phyloP scores from a whole-genome alignment of 805 yeast species.

The Kregervanrija pseudodelftensis region DNA sequence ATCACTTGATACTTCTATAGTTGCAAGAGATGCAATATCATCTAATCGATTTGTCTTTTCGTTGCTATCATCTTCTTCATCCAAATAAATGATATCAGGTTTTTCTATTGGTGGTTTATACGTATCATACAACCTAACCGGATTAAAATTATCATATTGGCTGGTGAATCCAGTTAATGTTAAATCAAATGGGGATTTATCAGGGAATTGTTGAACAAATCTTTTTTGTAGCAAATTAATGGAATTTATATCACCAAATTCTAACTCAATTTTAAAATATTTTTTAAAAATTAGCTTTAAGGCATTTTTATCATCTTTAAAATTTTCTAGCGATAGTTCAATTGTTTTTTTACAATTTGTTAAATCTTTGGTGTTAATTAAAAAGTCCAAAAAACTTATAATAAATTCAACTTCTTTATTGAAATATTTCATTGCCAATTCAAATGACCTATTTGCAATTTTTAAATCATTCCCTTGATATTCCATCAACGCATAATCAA shows the following conservation, averaged over 20 bases:
- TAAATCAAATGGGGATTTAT: constrained; percentile 33
- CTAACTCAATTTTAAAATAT: constrained; percentile 62
- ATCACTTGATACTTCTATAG: constrained; percentile 9
- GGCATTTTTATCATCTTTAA: constrained; percentile 29
- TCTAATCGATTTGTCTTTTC: constrained; percentile 8
- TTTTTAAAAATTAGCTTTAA: constrained; percentile 44
- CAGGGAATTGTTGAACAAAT: constrained; percentile 59
- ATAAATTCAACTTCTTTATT: constrained; percentile 53
- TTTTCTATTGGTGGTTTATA: constrained; percentile 8
- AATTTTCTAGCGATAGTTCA: constrained; percentile 63
- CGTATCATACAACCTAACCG: constrained; percentile 29
- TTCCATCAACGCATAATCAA: constrained; percentile 79
- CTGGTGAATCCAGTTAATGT: constrained; percentile 15
- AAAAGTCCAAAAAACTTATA: constrained; percentile 61
- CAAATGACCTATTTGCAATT: constrained; percentile 71
- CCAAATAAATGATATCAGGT: neutral
- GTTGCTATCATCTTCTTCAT: constrained; percentile 16
- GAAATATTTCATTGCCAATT: constrained; percentile 58
- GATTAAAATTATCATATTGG: constrained; percentile 20
- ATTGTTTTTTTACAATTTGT: constrained; percentile 72
- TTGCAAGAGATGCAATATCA: constrained; percentile 8
- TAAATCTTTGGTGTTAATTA: constrained; percentile 60
- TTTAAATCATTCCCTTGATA: constrained; percentile 57
- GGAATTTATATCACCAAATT: constrained; percentile 62
- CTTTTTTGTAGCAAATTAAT: constrained; percentile 61